Evolutionary conservation across 192 early-diverging fungal genomes (phyloP), one percentile per base, ranked within the genome.

Genomic region (Coemansia guatemalensis): DNA sequence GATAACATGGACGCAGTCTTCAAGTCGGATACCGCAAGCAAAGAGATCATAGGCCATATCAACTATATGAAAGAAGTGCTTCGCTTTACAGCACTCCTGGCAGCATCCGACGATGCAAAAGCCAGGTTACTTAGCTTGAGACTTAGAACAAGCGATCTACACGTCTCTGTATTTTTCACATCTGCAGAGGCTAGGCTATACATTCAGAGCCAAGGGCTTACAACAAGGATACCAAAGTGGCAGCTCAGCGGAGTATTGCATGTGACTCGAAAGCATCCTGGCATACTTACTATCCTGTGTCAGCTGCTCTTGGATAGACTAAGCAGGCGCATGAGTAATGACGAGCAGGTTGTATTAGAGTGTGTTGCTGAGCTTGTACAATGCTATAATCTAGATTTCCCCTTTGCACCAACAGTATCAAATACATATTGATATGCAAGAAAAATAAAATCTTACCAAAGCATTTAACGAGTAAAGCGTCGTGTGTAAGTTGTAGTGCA

Each of bases 71-170:
- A 64, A 32, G 27, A 56, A 5, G 23, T 5, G 21, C 24, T 53
- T n/a, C 47, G 30, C 17, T 56, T 53, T 50, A 24, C 49, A 6
- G 32, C 62, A 2, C 6, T 71, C 17, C 30, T 71, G 2, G 62
- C 69, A 12, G 69, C 69, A 22, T 65, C 62, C 0, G 62, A 71
- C 47, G 62, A 71, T 23, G 9, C n/a, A 17, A 71, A 50, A 27
- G 69, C 58, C n/a, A 47, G 32, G 17, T 25, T 8, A 14, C 33
- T 65, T 18, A 60, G 58, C 47, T 41, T 32, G 4, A 14, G 27
- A 14, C n/a, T 64, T 3, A 55, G 58, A 17, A 57, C 69, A 33
- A 27, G 27, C 23, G 56, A 44, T 22, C n/a, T 59, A 18, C 48
- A 7, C n/a, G n/a, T 71, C 27, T 26, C 6, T 7, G 14, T 17